These are phyloP conservation scores for Eucalyptus camaldulensis DNA, from an alignment of 345 rosid species.

Conservation along the genomic window DNA sequence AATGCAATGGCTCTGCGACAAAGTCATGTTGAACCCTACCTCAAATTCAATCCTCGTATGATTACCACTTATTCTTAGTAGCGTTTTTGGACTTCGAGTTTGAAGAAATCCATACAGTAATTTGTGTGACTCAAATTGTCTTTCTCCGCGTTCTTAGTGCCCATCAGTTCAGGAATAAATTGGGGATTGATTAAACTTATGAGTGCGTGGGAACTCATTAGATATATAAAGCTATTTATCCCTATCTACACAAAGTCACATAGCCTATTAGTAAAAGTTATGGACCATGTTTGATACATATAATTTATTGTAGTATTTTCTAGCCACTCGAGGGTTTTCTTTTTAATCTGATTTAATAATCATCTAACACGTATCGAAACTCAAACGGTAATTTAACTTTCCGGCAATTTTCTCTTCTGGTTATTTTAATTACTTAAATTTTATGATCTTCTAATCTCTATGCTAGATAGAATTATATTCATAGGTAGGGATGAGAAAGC, in stretches of 20 bases:
- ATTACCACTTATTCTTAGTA: background rate
- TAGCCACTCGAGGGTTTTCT: background rate
- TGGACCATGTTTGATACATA: background rate
- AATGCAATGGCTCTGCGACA: background rate
- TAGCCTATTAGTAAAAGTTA: background rate
- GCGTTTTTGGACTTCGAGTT: background rate
- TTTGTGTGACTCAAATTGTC: background rate
- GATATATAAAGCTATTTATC: background rate
- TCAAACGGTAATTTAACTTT: background rate
- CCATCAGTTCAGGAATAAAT: background rate
- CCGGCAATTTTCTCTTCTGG: fast-evolving
- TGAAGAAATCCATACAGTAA: background rate
- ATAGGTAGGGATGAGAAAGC: background rate
- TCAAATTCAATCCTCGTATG: background rate
- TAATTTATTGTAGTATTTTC: background rate
- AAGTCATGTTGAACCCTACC: background rate
- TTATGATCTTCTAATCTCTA: background rate
- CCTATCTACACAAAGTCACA: background rate
- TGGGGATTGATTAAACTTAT: background rate
- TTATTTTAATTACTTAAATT: background rate
- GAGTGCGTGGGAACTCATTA: background rate
- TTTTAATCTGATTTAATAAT: background rate
- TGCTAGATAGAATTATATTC: background rate
- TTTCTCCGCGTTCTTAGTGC: background rate
- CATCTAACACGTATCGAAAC: background rate